Evolutionary conservation across 306 rosid genomes (phyloP), one percentile per base, ranked within the genome.

Genomic region (Cyclanthera cordifolia): DNA sequence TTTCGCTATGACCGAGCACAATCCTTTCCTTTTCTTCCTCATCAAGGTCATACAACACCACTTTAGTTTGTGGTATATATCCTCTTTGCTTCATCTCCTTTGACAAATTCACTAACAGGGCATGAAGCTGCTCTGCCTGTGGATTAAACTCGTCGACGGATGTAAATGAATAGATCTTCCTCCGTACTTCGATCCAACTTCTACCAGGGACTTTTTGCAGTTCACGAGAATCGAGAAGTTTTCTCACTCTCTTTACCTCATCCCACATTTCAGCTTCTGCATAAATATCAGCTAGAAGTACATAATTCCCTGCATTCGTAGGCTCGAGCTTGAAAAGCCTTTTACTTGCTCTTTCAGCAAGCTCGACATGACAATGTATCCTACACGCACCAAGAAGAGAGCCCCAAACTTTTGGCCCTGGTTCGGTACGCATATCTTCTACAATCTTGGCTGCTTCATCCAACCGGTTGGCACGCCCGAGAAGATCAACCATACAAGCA

Each of bases 401-500:
- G 10, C 96, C 96, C 96, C 95, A 90, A 53, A 90, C 96, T 32
- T 82, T 77, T 0, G 87, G 87, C 71, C 92, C 95, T 49, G 96
- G 96, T 67, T 87, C 92, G 16, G 78, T 81, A 67, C 79, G 79
- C 92, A 90, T 85, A 72, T 79, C 79, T 45, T 92, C 95, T 30
- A 92, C 79, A 67, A 92, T 52, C 75, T 83, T 80, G 59, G 86
- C 84, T 69, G 98, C 98, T 81, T 89, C 95, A 48, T 87, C 89
- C 6, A 92, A 83, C 71, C 72, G 80, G 72, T 92, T 92, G 59
- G 98, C 95, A 39, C 95, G 89, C 17, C 98, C 96, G 37, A 89
- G 93, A 77, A 92, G 92, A 82, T 92, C 98, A 71, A 92, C 98
- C 90, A 92, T 82, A 78, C 90, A 85, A 73, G 96, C 89, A 80